Evolutionary conservation across 139 green algal species (phyloP).

Genomic region (Micractinium conductrix): DNA sequence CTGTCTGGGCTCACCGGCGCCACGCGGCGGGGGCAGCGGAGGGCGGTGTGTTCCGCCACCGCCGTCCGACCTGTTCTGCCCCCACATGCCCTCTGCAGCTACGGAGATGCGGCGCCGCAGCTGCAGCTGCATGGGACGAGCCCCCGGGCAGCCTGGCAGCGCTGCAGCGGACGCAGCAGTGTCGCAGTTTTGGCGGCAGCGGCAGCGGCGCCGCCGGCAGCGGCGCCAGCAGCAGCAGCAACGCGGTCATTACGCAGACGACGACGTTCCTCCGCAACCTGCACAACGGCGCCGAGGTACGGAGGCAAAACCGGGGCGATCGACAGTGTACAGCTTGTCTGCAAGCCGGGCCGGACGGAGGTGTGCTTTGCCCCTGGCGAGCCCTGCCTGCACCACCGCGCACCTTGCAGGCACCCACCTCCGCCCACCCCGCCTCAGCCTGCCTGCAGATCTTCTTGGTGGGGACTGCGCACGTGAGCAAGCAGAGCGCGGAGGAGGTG

Average conservation of each 20-base stretch:
- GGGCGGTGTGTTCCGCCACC: too few species aligned
- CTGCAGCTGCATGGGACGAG: not conserved
- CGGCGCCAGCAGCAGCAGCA: not conserved
- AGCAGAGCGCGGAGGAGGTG: conserved; percentile 49
- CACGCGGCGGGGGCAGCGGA: too few species aligned
- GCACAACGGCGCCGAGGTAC: conserved; percentile 57
- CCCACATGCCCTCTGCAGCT: not conserved
- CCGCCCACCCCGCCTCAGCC: not conserved
- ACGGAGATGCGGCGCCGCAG: not conserved
- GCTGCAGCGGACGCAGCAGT: not conserved
- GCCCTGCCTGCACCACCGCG: too few species aligned
- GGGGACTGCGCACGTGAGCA: conserved; percentile 64
- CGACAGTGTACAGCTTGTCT: too few species aligned
- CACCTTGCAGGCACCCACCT: not conserved
- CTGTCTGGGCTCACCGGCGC: too few species aligned
- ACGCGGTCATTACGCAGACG: conserved; percentile 41
- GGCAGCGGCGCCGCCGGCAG: not conserved
- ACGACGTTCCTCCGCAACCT: conserved; percentile 52
- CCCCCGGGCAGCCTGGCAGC: not conserved
- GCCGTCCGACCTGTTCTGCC: not conserved
- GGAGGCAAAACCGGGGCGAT: not conserved
- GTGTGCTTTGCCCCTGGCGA: too few species aligned
- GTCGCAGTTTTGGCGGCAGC: too few species aligned
- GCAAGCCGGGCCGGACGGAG: too few species aligned
- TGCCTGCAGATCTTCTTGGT: conserved; percentile 54